Conservation (phyloP, 73 alveolate genomes). For the Symbiodinium natans region DNA sequence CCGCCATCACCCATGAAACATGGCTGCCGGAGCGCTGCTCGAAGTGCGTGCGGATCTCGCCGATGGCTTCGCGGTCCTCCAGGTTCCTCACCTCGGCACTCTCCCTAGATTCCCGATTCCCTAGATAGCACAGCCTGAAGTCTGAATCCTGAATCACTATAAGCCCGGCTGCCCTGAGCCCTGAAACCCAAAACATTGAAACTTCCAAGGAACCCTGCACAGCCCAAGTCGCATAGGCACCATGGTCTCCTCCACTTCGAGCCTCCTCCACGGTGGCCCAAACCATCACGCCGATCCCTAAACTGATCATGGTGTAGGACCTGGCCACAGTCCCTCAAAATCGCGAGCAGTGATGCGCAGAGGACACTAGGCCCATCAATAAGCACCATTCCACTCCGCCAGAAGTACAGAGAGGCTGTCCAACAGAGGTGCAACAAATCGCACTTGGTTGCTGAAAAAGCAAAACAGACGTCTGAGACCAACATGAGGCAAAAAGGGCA, state of each 20-base stretch:
- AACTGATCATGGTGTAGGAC: constrained; percentile 47
- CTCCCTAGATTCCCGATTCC: too few species aligned
- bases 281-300: constrained; percentile 88
- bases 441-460: too few species aligned
- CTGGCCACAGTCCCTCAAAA: background rate
- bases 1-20: too few species aligned
- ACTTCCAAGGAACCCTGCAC: background rate
- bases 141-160: background rate
- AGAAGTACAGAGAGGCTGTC: too few species aligned
- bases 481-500: too few species aligned
- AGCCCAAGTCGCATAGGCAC: background rate
- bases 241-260: constrained; percentile 74
- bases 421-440: too few species aligned
- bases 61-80: background rate
- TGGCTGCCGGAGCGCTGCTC: too few species aligned
- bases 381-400: too few species aligned
- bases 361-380: too few species aligned
- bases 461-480: too few species aligned
- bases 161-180: background rate
- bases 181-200: background rate
- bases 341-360: too few species aligned
- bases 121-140: too few species aligned
- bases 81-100: background rate
- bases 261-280: constrained; percentile 94
- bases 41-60: constrained; percentile 45